Evolutionary conservation across 1,284 basidiomycete genomes (phyloP), one percentile per base, ranked within the genome.

Genomic region (Psilocybe mexicana): DNA sequence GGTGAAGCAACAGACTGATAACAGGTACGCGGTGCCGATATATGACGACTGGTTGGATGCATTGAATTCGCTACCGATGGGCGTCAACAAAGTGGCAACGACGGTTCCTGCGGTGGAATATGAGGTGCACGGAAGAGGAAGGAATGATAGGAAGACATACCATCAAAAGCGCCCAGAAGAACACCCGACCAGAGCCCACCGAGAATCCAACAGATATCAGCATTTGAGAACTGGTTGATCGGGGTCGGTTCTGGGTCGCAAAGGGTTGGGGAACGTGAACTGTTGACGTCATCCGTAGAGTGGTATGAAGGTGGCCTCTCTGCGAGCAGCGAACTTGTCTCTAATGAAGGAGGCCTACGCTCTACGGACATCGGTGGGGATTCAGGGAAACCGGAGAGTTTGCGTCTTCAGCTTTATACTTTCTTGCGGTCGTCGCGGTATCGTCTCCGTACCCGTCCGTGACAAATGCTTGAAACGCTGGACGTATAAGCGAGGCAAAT

Each of bases 1-100:
- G 18, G 92, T 94, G 69, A 95, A 94, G 74, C 92, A 94, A 71
- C 91, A 96, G 48, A 95, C 87, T 43, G 91, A 93, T 48, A 96
- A 78, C 61, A 96, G 79, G 75, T 94, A 94, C 2, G 92, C 85
- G 8, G 93, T 93, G 28, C 92, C 93, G 55, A 96, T 87, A 76
- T 95, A 95, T 2, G 90, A 91, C 2, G 92, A 84, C 63, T 90
- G 85, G 74, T 90, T 82, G 63, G 89, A 82, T 76, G 92, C 82
- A 73, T 85, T 79, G 73, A 92, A 92, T 69, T 88, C 81, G 67
- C 87, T 90, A 50, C 90, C 90, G 65, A 93, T 92, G 52, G 90
- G 88, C 24, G 87, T 82, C 57, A 91, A 74, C 47, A 93, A 79
- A 0, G 91, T 92, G 33, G 91, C 91, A 59, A 90, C 88, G 63